phyloP scores from a whole-genome alignment of 306 rosid species.

The Prunus padus region DNA sequence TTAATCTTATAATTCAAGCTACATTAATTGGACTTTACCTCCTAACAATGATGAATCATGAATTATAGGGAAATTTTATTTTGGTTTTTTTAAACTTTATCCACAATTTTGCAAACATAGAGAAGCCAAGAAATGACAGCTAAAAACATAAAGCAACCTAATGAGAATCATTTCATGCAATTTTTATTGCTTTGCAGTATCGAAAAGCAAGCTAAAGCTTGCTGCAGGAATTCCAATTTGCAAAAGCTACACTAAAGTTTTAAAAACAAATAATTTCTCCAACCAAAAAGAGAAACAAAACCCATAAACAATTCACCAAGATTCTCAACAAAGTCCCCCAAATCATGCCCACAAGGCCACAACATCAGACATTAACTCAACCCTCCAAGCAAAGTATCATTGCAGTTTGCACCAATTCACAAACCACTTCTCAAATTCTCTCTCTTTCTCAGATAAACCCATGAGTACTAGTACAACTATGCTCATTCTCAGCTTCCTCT shows the following conservation, averaged over 20 bases:
- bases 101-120: background rate
- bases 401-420: conserved; percentile 20
- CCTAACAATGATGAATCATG: too few species aligned
- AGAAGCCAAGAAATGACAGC: conserved; percentile 14
- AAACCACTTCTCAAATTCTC: conserved; percentile 4
- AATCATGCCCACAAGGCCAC: conserved; percentile 27
- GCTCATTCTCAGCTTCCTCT: conserved; percentile 32
- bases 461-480: conserved; percentile 37
- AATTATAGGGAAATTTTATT: too few species aligned
- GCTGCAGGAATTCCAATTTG: conserved; percentile 25
- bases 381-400: conserved; percentile 49
- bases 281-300: conserved; percentile 21
- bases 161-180: conserved; percentile 11
- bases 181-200: conserved; percentile 9
- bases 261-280: conserved; percentile 22
- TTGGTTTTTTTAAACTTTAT: too few species aligned
- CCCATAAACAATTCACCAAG: conserved; percentile 53
- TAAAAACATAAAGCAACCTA: conserved; percentile 29
- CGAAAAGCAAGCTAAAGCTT: conserved; percentile 40
- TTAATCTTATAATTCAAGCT: too few species aligned
- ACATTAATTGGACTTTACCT: too few species aligned
- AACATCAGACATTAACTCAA: background rate
- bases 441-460: conserved; percentile 12
- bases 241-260: conserved; percentile 30
- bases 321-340: conserved; percentile 57